Base-by-base conservation (phyloP, 352 stramenopile genomes). In the Pythium folliculosum region DNA sequence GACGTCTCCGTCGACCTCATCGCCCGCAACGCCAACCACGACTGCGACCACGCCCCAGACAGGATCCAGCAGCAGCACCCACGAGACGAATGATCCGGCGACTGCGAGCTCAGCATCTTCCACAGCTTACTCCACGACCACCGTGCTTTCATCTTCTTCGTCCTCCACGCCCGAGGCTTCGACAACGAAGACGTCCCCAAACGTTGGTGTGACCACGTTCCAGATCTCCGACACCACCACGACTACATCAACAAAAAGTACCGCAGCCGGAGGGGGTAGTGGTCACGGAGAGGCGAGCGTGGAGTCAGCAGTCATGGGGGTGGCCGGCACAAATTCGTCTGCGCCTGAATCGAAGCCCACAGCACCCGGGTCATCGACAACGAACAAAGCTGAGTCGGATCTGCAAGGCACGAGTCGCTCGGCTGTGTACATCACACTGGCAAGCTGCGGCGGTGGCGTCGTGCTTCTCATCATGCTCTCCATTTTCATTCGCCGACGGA, bases 391-490 rank as follows among this genome's bases (percentile, higher is more conserved):
- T 14, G 22, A 44, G 8, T 51, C 54, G 23, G 54, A 61, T 22
- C 3, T 51, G 17, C 54, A 61, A 30, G 54, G 37, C 13, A 61
- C 54, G 54, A 61, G 54, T 23, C n/a, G 48, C 30, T 40, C 35
- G 38, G 40, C 35, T 3, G 54, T 61, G 54, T 61, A 40, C 35
- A 61, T 61, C 54, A 32, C 54, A 12, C 38, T 61, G 3, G 54
- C 30, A 17, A 51, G 54, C 38, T 61, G 54, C 10, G 54, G 54
- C 22, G 54, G 30, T 8, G 54, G 54, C 6, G 37, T 61, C 23
- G 54, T 61, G 38, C 38, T 61, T 16, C 54, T 61, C 37, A 38
- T 61, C 17, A 21, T 61, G 14, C 22, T 61, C 0, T 61, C 54
- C 4, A 32, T 51, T 14, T 51, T 21, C 12, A 61, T 61, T 9